These are phyloP conservation scores for Puya raimondii DNA, from an alignment of 176 grass and related monocot species.

Conservation along the genomic window DNA sequence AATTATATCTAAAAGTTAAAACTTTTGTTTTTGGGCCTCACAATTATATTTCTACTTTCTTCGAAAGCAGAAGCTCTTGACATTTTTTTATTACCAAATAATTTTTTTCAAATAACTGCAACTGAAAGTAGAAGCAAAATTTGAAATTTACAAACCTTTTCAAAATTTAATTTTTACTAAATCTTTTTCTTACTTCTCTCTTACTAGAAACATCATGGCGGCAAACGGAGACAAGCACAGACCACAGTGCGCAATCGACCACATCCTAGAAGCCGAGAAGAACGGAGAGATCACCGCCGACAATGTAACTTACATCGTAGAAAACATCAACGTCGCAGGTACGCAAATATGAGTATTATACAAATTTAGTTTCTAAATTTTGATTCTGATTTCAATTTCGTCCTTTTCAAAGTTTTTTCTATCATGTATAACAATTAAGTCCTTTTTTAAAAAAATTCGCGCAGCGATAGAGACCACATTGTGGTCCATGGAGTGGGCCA, in stretches of 20 bases:
- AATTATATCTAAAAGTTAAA: too few relatives aligned
- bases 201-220: constrained; percentile 3
- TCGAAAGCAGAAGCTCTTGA: too few relatives aligned
- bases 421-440: too few relatives aligned
- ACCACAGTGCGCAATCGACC: constrained; percentile 4
- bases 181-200: background rate
- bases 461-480: constrained; percentile 71
- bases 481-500: constrained; percentile 60
- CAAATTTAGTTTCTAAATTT: too few relatives aligned
- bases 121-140: too few relatives aligned
- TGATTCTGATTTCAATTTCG: background rate
- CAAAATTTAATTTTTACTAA: too few relatives aligned
- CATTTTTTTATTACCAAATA: too few relatives aligned
- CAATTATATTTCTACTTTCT: too few relatives aligned
- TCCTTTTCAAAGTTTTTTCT: background rate
- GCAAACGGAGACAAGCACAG: background rate
- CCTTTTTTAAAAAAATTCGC: too few relatives aligned
- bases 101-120: too few relatives aligned
- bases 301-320: constrained; percentile 13
- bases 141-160: too few relatives aligned
- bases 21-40: too few relatives aligned
- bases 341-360: background rate
- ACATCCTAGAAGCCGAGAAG: constrained; percentile 14
- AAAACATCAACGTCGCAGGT: constrained; percentile 20
- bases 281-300: constrained; percentile 6